These are phyloP conservation scores for Austroboletus niveus DNA, from an alignment of 1,284 basidiomycete species.

Conservation along the genomic window DNA sequence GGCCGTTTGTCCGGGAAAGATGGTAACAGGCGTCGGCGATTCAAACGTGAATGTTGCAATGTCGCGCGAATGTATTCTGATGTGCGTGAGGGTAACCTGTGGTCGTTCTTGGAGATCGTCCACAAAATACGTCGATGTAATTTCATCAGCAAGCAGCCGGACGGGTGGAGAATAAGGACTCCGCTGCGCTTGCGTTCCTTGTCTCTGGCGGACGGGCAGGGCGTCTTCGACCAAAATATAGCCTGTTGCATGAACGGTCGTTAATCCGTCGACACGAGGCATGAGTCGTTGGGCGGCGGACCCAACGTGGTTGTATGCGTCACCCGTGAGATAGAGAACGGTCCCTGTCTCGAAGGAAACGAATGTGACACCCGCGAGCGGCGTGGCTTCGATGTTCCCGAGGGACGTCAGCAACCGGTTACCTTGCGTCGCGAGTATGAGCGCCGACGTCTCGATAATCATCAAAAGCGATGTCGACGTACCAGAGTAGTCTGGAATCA, in stretches of 20 bases:
- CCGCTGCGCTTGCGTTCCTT: conserved; percentile 33
- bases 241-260: conserved; percentile 48
- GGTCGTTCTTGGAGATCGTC: conserved; percentile 22
- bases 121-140: conserved; percentile 26
- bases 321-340: conserved; percentile 61
- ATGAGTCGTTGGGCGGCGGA: conserved; percentile 47
- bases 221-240: conserved; percentile 55
- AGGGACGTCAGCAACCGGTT: conserved; percentile 61
- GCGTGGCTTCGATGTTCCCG: conserved; percentile 60
- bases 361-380: conserved; percentile 54
- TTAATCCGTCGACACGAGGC: conserved; percentile 54
- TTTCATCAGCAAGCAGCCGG: conserved; percentile 51
- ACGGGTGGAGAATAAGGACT: conserved; percentile 64
- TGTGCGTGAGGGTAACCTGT: conserved; percentile 32
- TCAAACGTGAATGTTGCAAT: conserved; percentile 59
- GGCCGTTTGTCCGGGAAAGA: conserved; percentile 52
- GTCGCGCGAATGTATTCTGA: conserved; percentile 45
- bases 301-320: conserved; percentile 51
- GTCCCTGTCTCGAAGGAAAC: conserved; percentile 53
- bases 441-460: neutral
- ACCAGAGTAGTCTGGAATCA: conserved; percentile 65
- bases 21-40: conserved; percentile 31
- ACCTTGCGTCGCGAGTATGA: conserved; percentile 36
- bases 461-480: conserved; percentile 5
- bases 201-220: conserved; percentile 48